These are phyloP conservation scores for Dianthus caryophyllus DNA, from an alignment of 148 eudicot genomes.

Conservation along the genomic window DNA sequence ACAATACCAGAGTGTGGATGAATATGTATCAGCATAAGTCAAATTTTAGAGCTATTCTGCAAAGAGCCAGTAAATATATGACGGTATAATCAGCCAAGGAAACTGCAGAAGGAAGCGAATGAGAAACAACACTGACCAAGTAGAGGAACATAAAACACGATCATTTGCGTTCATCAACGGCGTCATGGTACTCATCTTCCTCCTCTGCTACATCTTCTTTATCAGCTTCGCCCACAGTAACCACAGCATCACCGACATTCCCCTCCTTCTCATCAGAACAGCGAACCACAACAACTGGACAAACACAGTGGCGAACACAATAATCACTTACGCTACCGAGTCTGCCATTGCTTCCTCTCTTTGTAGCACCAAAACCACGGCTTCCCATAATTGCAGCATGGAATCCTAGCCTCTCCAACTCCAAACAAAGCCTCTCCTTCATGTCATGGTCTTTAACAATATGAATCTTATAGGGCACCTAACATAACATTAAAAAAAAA, in stretches of 20 bases:
- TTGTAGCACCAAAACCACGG: constrained; percentile 83
- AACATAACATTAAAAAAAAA: no score
- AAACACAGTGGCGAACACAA: constrained; percentile 87
- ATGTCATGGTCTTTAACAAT: constrained; percentile 91
- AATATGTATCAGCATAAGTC: no score
- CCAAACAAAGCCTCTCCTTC: constrained; percentile 82
- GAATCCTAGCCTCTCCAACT: constrained; percentile 86
- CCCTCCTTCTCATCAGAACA: constrained; percentile 82
- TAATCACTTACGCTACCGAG: constrained; percentile 93
- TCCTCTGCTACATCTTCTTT: constrained; percentile 32
- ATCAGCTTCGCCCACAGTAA: constrained; percentile 40
- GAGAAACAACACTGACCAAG: no score
- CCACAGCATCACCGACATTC: constrained; percentile 39
- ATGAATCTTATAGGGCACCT: constrained; percentile 80
- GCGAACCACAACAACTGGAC: constrained; percentile 88
- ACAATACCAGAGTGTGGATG: no score
- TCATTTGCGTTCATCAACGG: constrained; percentile 66
- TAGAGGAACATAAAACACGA: neutral
- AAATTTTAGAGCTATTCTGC: neutral
- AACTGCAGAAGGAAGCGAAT: neutral
- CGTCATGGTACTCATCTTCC: constrained; percentile 73
- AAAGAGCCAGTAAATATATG: neutral
- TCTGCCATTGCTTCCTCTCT: constrained; percentile 52
- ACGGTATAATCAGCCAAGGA: no score
- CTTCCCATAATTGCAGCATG: constrained; percentile 88